These are phyloP conservation scores for Paramecium pentaurelia DNA, from an alignment of 73 alveolate species.

Conservation along the genomic window DNA sequence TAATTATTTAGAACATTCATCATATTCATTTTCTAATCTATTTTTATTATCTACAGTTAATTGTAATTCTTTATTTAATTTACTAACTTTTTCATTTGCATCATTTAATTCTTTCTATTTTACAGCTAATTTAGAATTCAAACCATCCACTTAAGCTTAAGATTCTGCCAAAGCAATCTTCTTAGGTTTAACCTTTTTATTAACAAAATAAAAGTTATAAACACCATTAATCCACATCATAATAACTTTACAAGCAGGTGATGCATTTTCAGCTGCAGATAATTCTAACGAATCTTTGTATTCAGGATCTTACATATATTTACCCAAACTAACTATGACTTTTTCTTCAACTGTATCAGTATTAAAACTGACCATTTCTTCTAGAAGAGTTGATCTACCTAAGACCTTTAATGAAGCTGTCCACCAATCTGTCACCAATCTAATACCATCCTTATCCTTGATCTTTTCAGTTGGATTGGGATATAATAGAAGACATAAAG, in stretches of 20 bases:
- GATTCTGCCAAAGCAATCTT: conserved; percentile 87
- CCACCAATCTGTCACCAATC: conserved; percentile 91
- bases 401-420: conserved; percentile 69
- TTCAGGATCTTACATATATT: conserved; percentile 64
- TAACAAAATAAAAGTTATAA: conserved; percentile 90
- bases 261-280: conserved; percentile 70
- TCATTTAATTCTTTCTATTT: conserved; percentile 73
- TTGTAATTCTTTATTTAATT: conserved; percentile 57
- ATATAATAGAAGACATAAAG: conserved; percentile 87
- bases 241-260: conserved; percentile 75
- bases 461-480: conserved; percentile 74
- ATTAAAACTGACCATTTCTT: conserved; percentile 65
- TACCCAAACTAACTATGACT: conserved; percentile 62
- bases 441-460: conserved; percentile 76
- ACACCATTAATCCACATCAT: conserved; percentile 92
- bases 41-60: conserved; percentile 67
- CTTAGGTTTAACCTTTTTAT: conserved; percentile 89
- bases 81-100: conserved; percentile 71
- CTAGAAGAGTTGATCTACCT: conserved; percentile 69
- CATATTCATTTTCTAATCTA: conserved; percentile 65
- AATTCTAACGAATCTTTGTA: conserved; percentile 66
- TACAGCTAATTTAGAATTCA: conserved; percentile 74
- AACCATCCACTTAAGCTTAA: conserved; percentile 77
- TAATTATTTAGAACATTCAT: conserved; percentile 84
- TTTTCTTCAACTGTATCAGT: conserved; percentile 61